Evolutionary conservation across 2,329 filamentous ascomycete genomes (phyloP), one percentile per base, ranked within the genome.

Genomic region (Aureobasidium mangrovei): DNA sequence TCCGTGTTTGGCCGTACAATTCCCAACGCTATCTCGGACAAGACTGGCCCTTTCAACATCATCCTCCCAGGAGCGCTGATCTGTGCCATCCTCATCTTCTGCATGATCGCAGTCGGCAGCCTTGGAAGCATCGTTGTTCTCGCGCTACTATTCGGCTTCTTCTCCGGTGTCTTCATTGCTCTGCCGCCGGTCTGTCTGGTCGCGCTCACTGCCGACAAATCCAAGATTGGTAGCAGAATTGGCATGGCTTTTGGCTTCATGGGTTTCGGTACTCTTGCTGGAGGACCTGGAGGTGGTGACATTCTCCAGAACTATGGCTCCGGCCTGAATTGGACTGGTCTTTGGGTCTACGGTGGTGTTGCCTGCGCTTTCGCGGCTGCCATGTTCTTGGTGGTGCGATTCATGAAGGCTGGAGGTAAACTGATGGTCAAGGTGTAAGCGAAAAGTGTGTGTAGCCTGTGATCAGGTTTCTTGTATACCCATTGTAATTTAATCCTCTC

Each of bases 121-220:
- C 60, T 63, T 7, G 67, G 60, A 5, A 66, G 64, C 27, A 60
- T 73, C 24, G 60, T 75, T 10, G 63, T 66, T 4, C 55, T 67
- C 29, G 61, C 68, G 1, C 53, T 74, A 4, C 58, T 73, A 39
- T 67, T 65, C 53, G 73, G 73, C 18, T 72, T 74, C 61, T 72
- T 73, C 59, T 68, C 64, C 26, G 74, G 74, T 40, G 69, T 70
- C 39, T 67, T 75, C 60, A 67, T 74, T 43, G 64, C 71, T 0
- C 60, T 76, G 32, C 70, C 71, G 4, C 68, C 72, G 0, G 66
- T 71, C 1, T 64, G 66, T 42, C 69, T 76, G 47, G 65, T 66
- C 4, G 60, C 57, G 2, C 60, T 77, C 12, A 74, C 72, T 0
- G 53, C 60, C n/a, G 66, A 76, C 58, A 70, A 70, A 57, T 60